phyloP scores from a whole-genome alignment of 192 early-diverging fungal genomes.

The Polychytrium aggregatum region DNA sequence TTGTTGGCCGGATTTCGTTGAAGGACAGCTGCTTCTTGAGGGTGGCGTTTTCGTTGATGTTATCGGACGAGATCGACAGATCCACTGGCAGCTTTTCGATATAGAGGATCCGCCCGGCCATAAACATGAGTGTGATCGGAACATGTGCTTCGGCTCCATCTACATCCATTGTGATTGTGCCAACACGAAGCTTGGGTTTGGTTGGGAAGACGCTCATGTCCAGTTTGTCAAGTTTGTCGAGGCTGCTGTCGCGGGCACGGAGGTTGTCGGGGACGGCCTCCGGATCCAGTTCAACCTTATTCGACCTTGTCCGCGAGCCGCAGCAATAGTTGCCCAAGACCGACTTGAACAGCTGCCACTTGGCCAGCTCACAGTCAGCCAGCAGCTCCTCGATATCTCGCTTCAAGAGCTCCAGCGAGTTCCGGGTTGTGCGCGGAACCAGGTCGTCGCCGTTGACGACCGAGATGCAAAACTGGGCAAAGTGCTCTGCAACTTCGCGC shows the following conservation, averaged over 20 bases:
- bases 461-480: constrained; percentile 11
- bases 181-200: too few relatives aligned
- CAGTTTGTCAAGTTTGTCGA: neutral
- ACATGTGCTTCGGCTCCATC: too few relatives aligned
- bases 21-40: neutral
- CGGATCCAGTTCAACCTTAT: neutral
- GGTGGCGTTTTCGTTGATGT: neutral
- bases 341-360: constrained; percentile 5
- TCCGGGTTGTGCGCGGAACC: constrained; percentile 3
- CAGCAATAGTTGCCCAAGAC: constrained; percentile 1
- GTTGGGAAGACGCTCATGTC: too few relatives aligned
- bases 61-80: neutral
- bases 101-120: constrained; percentile 16
- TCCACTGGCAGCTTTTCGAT: constrained; percentile 15
- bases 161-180: neutral
- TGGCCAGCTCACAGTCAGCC: neutral
- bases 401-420: constrained; percentile 7
- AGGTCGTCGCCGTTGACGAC: constrained; percentile 11
- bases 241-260: constrained; percentile 2
- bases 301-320: constrained; percentile 2
- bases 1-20: too few relatives aligned
- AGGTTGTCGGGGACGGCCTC: neutral
- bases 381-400: constrained; percentile 2
- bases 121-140: constrained; percentile 8
- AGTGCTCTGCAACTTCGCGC: neutral